Evolutionary conservation across 768 basidiomycete genomes (phyloP).

Genomic region (Gloeophyllum trabeum): DNA sequence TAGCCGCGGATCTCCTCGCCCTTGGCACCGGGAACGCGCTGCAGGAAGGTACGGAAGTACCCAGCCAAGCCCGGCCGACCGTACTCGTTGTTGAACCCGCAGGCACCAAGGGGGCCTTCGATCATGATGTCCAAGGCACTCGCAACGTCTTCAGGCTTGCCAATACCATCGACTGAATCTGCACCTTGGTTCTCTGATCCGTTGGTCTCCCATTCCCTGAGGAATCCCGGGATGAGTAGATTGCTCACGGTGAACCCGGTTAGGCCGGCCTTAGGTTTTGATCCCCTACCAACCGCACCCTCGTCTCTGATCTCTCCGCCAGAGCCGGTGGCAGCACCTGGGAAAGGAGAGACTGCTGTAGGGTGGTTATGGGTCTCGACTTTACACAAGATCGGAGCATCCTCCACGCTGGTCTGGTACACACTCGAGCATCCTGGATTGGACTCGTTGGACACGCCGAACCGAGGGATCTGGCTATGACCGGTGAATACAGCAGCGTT

Average conservation of each 20-base stretch:
- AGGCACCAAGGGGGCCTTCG: conserved; percentile 89
- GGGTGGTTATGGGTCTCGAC: conserved; percentile 99
- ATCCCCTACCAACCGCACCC: conserved; percentile 90
- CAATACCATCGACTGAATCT: conserved; percentile 62
- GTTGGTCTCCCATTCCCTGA: conserved; percentile 85
- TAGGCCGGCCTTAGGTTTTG: conserved; percentile 92
- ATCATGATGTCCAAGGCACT: conserved; percentile 95
- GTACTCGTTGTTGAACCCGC: conserved; percentile 98
- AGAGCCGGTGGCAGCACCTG: conserved; percentile 97
- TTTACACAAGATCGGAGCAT: conserved; percentile 87
- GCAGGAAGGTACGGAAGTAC: conserved; percentile 92
- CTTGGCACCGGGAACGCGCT: conserved; percentile 47
- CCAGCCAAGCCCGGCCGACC: conserved; percentile 88
- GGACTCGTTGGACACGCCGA: conserved; percentile 36
- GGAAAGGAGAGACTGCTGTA: conserved; percentile 95
- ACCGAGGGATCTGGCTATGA: conserved; percentile 52
- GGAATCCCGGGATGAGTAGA: conserved; percentile 81
- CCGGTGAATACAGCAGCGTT: conserved; percentile 94
- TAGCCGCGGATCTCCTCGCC: conserved; percentile 77
- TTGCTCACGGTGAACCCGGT: conserved; percentile 91
- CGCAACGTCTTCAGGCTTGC: conserved; percentile 83
- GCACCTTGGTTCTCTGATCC: too few species aligned
- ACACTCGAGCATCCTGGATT: conserved; percentile 14
- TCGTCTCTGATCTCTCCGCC: conserved; percentile 99
- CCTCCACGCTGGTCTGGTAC: conserved; percentile 53